phyloP scores from a whole-genome alignment of 148 eudicot species.

The Rhododendron molle region DNA sequence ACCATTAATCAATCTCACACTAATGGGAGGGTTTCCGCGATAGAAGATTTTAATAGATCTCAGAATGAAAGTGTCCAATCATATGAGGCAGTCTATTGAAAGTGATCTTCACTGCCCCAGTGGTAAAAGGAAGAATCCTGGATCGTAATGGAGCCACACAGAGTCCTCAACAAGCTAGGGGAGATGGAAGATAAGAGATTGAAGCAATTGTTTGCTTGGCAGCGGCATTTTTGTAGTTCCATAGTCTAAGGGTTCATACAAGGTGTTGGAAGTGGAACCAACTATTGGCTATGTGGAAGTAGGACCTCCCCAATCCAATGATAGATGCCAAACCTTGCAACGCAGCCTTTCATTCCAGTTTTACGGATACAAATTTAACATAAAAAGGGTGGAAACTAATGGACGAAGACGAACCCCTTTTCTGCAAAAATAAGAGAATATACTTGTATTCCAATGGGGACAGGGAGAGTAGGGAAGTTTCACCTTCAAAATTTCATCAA shows the following conservation, averaged over 20 bases:
- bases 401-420: not conserved
- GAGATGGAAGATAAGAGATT: not conserved
- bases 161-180: not conserved
- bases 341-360: not conserved
- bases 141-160: not conserved
- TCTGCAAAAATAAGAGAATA: not conserved
- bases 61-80: not conserved
- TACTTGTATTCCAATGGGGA: not conserved
- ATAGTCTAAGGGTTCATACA: not conserved
- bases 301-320: not conserved
- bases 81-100: not conserved
- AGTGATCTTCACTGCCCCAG: not conserved
- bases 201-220: not conserved
- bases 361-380: not conserved
- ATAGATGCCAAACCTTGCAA: not conserved
- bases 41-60: not conserved
- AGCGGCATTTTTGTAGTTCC: not conserved
- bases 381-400: not conserved
- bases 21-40: not conserved
- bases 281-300: not conserved
- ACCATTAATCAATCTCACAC: not conserved
- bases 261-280: not conserved
- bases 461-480: not conserved
- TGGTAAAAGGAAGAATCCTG: not conserved
- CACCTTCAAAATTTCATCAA: slow-evolving; percentile 70